Evolutionary conservation across 768 basidiomycete genomes (phyloP).

Genomic region (Termitomyces bulborhizus): DNA sequence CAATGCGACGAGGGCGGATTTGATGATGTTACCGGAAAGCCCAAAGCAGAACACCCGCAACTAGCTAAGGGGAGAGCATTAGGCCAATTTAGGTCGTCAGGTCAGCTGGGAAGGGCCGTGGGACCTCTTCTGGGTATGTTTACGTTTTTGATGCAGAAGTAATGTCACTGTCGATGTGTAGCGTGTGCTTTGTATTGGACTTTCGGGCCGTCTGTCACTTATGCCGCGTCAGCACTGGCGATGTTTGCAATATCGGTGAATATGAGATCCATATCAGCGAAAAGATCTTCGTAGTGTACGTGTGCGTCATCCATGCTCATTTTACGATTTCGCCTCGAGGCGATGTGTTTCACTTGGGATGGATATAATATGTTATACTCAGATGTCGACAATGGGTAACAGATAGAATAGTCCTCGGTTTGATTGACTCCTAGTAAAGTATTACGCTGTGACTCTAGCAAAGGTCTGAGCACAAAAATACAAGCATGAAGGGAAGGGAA

Average conservation of each 20-base stretch:
- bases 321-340: neutral
- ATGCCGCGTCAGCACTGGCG: constrained; percentile 52
- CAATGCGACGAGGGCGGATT: constrained; percentile 75
- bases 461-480: neutral
- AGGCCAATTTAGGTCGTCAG: constrained; percentile 85
- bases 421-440: neutral
- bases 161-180: constrained; percentile 24
- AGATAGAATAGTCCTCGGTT: constrained; percentile 6
- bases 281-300: constrained; percentile 23
- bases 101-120: constrained; percentile 89
- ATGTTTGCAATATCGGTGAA: constrained; percentile 54
- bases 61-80: constrained; percentile 82
- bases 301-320: neutral
- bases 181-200: constrained; percentile 89
- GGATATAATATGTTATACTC: constrained; percentile 4
- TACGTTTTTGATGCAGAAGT: constrained; percentile 9
- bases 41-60: constrained; percentile 48
- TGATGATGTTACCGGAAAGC: constrained; percentile 53
- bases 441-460: neutral
- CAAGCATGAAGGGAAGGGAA: constrained; percentile 1
- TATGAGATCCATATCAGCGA: constrained; percentile 47
- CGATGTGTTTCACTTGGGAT: constrained; percentile 3
- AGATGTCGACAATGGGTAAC: constrained; percentile 10
- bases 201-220: constrained; percentile 77
- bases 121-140: constrained; percentile 82